These are phyloP conservation scores for Paecilomyces dactylethromorphus DNA, from an alignment of 2,329 filamentous ascomycete species.

Conservation along the genomic window DNA sequence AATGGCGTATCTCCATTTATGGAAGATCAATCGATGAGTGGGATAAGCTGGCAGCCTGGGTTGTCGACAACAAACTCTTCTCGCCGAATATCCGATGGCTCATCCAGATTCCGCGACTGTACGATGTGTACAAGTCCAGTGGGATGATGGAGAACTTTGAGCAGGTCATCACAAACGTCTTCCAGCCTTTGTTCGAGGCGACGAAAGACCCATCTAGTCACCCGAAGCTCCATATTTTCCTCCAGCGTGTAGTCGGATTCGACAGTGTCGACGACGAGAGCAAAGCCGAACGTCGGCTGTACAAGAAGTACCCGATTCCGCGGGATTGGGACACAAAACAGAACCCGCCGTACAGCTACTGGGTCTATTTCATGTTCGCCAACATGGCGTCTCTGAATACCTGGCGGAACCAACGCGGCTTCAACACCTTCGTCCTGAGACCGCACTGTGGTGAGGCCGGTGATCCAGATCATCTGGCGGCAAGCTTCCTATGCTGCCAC, in stretches of 20 bases:
- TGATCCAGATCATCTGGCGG: conserved; percentile 91
- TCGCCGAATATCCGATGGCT: conserved; percentile 97
- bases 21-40: conserved; percentile 88
- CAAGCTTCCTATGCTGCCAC: conserved; percentile 85
- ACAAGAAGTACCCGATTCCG: conserved; percentile 89
- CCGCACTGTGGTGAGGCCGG: conserved; percentile 96
- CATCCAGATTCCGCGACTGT: conserved; percentile 88
- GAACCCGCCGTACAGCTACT: conserved; percentile 97
- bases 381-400: conserved; percentile 90
- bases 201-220: conserved; percentile 80
- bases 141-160: conserved; percentile 85
- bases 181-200: conserved; percentile 89
- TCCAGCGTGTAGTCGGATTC: conserved; percentile 92
- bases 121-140: conserved; percentile 89
- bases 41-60: conserved; percentile 96
- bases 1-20: conserved; percentile 98
- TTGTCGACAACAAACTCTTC: conserved; percentile 95
- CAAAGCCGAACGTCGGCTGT: conserved; percentile 90
- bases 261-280: conserved; percentile 98
- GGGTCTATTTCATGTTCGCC: conserved; percentile 95
- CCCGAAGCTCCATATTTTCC: conserved; percentile 87
- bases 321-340: conserved; percentile 84
- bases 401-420: conserved; percentile 83
- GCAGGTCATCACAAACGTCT: conserved; percentile 83
- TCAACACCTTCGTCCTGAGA: conserved; percentile 89